phyloP scores from a whole-genome alignment of 805 yeast species.

The Suhomyces sp. region DNA sequence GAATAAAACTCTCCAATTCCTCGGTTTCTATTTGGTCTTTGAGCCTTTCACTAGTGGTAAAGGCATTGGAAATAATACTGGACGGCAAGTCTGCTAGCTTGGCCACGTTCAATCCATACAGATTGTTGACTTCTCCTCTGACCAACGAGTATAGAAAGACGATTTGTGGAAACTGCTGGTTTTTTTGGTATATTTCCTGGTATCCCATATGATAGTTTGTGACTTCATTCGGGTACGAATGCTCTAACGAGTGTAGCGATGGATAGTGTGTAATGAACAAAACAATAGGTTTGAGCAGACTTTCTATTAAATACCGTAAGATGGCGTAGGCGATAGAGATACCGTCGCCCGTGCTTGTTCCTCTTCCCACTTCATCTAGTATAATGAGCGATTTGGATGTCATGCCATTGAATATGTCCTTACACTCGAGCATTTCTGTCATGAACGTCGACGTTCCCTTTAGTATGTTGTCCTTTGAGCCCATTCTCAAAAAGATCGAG shows the following conservation, averaged over 20 bases:
- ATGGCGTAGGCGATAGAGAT: conserved; percentile 76
- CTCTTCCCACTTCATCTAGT: conserved; percentile 79
- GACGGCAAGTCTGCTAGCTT: conserved; percentile 62
- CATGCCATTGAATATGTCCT: conserved; percentile 50
- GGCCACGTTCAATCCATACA: conserved; percentile 87
- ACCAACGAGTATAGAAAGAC: conserved; percentile 37
- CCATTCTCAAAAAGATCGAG: conserved; percentile 77
- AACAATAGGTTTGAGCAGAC: conserved; percentile 46
- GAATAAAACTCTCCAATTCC: not conserved
- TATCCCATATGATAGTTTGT: conserved; percentile 74
- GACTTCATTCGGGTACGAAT: conserved; percentile 37
- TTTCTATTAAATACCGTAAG: conserved; percentile 51
- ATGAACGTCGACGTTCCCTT: conserved; percentile 80
- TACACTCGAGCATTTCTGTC: conserved; percentile 70
- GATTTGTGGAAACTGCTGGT: conserved; percentile 34
- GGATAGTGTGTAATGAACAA: conserved; percentile 87
- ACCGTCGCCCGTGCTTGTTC: conserved; percentile 73
- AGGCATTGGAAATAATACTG: conserved; percentile 46
- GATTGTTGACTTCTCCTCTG: conserved; percentile 45
- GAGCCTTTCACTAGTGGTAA: conserved; percentile 30
- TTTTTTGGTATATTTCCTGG: conserved; percentile 34
- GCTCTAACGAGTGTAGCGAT: conserved; percentile 51
- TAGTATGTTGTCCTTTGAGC: conserved; percentile 76
- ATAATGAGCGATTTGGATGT: conserved; percentile 59
- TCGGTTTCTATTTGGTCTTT: conserved; percentile 25